Evolutionary conservation across 2,329 filamentous ascomycete genomes (phyloP), one percentile per base, ranked within the genome.

Genomic region (Metarhizium album): DNA sequence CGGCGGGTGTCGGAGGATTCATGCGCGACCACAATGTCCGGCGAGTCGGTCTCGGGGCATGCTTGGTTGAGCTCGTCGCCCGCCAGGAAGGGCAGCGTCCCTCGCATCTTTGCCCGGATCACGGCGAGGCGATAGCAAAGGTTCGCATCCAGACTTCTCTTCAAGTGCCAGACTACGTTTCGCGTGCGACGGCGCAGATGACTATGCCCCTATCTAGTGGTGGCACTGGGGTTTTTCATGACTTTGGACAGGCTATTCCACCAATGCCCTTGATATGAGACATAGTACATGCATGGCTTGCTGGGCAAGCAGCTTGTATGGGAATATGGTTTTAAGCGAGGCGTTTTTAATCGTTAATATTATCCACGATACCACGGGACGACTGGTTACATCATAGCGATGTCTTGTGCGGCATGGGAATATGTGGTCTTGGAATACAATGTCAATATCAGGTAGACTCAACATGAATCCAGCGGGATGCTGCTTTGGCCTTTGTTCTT

Each of bases 11-110:
- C 52, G 23, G 27, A 49, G 13, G 52, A 53, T n/a, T 53, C 52
- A 9, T 53, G 46, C 31, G 33, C 49, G 5, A 47, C 46, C 2
- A 35, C 43, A 3, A 22, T 45, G 4, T 53, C 52, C n/a, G 49
- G 42, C 9, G 49, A 47, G 16, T 52, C 48, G 18, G 27, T 45
- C 20, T 51, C 52, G n/a, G 37, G 31, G 24, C 52, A 50, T 29
- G 46, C 51, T 46, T 51, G 49, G n/a, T 23, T 53, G 11, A 52
- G 52, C 37, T 53, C 52, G 9, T 53, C 52, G 18, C 52, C 52
- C n/a, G 53, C 27, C 23, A 46, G 49, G 20, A 49, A 47, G n/a
- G 49, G 52, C 16, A 49, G 52, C 27, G 46, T 53, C 20, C 52
- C 52, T 24, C 51, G 46, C 29, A 51, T 53, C 5, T 49, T 53